These are phyloP conservation scores for Eragrostis nindensis DNA, from an alignment of 176 grass and related monocot genomes.

Conservation along the genomic window DNA sequence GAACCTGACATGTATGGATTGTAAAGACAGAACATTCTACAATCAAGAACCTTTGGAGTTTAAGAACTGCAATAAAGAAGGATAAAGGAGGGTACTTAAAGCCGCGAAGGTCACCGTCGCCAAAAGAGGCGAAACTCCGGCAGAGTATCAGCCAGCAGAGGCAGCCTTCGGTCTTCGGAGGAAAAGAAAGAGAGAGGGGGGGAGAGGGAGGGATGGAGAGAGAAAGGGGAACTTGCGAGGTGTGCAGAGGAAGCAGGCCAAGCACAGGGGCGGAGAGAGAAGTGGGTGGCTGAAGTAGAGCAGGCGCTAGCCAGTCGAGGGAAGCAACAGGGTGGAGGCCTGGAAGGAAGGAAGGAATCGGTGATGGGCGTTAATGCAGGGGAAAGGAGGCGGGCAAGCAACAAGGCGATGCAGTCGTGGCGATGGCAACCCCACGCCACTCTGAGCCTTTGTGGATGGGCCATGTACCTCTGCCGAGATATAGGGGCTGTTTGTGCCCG, in stretches of 20 bases:
- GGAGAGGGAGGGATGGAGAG: neutral
- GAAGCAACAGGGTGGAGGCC: neutral
- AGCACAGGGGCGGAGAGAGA: neutral
- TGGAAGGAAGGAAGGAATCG: constrained; percentile 10
- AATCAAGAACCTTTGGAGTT: constrained; percentile 18
- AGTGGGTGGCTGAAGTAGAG: constrained; percentile 21
- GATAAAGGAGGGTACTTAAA: constrained; percentile 22
- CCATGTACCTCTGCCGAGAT: neutral
- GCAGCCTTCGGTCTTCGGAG: neutral
- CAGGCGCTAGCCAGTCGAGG: constrained; percentile 12
- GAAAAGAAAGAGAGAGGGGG: neutral
- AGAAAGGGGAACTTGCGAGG: constrained; percentile 22
- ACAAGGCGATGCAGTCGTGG: neutral
- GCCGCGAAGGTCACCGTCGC: constrained; percentile 23
- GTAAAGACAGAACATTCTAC: neutral
- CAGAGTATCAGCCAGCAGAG: neutral
- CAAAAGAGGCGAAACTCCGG: constrained; percentile 18
- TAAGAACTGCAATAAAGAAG: neutral
- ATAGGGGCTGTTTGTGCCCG: neutral
- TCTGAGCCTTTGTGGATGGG: neutral
- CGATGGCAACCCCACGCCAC: neutral
- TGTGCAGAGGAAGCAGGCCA: constrained; percentile 32
- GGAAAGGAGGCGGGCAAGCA: neutral
- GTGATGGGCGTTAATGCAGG: constrained; percentile 31
- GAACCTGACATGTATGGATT: neutral